Base-by-base conservation (phyloP, 306 rosid genomes). In the Ziziphus jujuba region DNA sequence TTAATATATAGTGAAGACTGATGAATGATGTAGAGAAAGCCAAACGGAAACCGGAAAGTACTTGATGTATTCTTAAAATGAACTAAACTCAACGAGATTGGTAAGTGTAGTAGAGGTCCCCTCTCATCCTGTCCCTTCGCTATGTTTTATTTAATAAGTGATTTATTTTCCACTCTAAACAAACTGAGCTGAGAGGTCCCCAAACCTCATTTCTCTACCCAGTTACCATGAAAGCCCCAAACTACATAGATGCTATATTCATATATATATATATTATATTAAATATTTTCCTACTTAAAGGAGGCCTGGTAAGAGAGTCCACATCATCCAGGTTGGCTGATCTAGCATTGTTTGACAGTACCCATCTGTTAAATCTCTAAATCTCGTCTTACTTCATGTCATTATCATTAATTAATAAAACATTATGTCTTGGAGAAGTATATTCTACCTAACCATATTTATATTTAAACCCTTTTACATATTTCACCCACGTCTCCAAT, bases 271-370 rank as follows among this genome's bases (percentile, higher is more conserved):
- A 1, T 40, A 8, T 40, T 40, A 40, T 40, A 40, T 61, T 24
- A 47, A 24, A 4, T 35, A 15, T 31, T 23, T 19, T 43, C 14
- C 15, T 31, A 56, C 56, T 33, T 74, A 12, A 40, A 40, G 45
- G 23, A 38, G 23, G 58, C 79, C 47, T 44, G 9, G 21, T 10
- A 10, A 24, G 20, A 35, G 72, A 58, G 38, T 66, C 61, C 63
- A 24, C 72, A 60, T 71, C 65, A 31, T 56, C 70, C 70, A 63
- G 71, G 57, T 56, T 72, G 77, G 77, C 66, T 55, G 25, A 45
- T 12, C 14, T 10, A 48, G 43, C 55, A 49, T n/a, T 8, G n/a
- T n/a, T 8, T 43, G 55, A 56, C 15, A 56, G 31, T 45, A 44
- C 25, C 60, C 51, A 11, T 15, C 19, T 53, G 13, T 62, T 61